Percentiles rank a stretch among this genome's conserved stretches.
phyloP scores from a whole-genome alignment of 805 yeast genomes.

The Alloascoidea africana region DNA sequence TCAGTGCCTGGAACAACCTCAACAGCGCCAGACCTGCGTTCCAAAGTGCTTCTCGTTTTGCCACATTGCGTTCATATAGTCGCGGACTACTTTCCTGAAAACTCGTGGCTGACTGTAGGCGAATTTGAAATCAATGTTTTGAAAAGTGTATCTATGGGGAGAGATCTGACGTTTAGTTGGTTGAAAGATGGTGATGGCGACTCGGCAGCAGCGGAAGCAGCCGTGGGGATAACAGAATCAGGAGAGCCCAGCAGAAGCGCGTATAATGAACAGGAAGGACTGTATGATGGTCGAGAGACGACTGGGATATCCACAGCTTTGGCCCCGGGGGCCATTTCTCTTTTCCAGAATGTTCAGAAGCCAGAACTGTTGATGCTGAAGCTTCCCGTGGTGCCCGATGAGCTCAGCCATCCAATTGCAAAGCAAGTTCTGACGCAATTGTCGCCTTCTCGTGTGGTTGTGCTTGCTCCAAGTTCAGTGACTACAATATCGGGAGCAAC shows the following conservation, averaged over 20 bases:
- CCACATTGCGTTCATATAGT: conserved; percentile 3
- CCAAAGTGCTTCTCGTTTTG: conserved; percentile 3
- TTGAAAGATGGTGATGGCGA: no score
- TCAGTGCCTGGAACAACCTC: neutral
- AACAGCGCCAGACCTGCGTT: conserved; percentile 1
- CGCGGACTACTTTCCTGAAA: neutral
- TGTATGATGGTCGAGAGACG: no score
- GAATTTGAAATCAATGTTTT: neutral
- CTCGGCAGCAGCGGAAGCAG: no score
- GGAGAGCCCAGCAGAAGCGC: no score
- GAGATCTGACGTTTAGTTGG: no score
- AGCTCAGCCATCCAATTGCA: conserved; percentile 6
- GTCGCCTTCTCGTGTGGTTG: conserved; percentile 4
- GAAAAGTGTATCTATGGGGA: no score
- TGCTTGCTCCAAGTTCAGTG: conserved; percentile 5
- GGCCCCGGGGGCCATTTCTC: neutral
- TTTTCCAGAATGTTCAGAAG: conserved; percentile 2
- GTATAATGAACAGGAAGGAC: no score
- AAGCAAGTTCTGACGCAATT: conserved; percentile 5
- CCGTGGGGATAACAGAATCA: no score
- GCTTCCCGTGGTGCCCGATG: conserved; percentile 6
- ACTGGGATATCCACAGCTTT: no score
- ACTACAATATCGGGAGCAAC: conserved; percentile 6
- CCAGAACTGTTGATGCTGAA: conserved; percentile 6
- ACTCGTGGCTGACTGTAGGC: neutral